Evolutionary conservation across 2,329 filamentous ascomycete genomes (phyloP).

Genomic region (Aureobasidium leucospermi): DNA sequence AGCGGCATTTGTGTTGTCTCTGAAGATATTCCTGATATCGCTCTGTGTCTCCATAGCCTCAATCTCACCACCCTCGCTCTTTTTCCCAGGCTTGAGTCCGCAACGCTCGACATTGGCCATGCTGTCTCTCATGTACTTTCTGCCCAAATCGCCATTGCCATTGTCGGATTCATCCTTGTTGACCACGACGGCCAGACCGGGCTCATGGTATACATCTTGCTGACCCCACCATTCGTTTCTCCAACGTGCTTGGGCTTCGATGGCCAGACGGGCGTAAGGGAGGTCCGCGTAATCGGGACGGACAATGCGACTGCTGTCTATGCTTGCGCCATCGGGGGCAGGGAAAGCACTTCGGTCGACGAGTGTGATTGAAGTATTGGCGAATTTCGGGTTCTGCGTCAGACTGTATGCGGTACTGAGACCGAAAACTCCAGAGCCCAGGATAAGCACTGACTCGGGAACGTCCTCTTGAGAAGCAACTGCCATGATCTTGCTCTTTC

Average conservation of each 20-base stretch:
- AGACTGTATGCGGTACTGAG: constrained; percentile 65
- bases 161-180: constrained; percentile 29
- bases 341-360: constrained; percentile 53
- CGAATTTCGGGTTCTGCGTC: constrained; percentile 49
- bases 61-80: constrained; percentile 27
- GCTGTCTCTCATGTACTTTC: constrained; percentile 54
- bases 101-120: constrained; percentile 54
- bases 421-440: constrained; percentile 49
- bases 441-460: constrained; percentile 40
- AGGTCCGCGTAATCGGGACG: constrained; percentile 74
- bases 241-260: constrained; percentile 63
- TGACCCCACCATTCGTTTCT: constrained; percentile 51
- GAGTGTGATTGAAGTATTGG: constrained; percentile 47
- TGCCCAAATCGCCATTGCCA: constrained; percentile 23
- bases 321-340: constrained; percentile 43
- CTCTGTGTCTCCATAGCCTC: constrained; percentile 31
- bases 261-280: constrained; percentile 67
- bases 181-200: constrained; percentile 59
- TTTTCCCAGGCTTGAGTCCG: constrained; percentile 34
- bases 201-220: constrained; percentile 62
- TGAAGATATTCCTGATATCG: constrained; percentile 34
- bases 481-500: neutral
- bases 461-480: constrained; percentile 8
- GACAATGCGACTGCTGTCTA: constrained; percentile 56
- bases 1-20: constrained; percentile 17